phyloP scores from a whole-genome alignment of 2,329 filamentous ascomycete genomes.

The Cordyceps militaris region DNA sequence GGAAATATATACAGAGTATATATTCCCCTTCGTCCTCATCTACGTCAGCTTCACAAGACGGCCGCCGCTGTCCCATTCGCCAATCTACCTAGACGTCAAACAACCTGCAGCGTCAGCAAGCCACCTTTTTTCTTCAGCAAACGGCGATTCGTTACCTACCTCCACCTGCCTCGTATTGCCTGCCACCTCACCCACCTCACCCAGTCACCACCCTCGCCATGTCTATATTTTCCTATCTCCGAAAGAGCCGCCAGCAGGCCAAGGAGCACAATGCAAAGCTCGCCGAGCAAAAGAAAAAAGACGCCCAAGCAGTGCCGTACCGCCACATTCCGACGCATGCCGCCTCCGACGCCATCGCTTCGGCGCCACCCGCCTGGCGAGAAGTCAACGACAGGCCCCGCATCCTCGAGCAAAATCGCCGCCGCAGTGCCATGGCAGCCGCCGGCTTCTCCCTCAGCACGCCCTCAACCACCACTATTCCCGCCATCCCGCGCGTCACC shows the following conservation, averaged over 20 bases:
- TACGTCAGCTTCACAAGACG: background rate
- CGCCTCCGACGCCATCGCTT: conserved; percentile 48
- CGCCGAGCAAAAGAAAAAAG: conserved; percentile 39
- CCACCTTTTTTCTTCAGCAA: background rate
- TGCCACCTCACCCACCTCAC: no score
- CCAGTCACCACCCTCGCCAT: conserved; percentile 28
- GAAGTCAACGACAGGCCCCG: conserved; percentile 36
- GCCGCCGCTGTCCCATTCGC: background rate
- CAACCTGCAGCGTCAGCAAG: background rate
- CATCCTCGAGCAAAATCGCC: conserved; percentile 44
- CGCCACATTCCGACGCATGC: conserved; percentile 57
- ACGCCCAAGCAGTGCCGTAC: conserved; percentile 39
- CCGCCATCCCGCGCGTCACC: conserved; percentile 35
- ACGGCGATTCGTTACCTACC: background rate
- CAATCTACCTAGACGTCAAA: background rate
- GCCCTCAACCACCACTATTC: conserved; percentile 14
- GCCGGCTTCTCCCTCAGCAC: conserved; percentile 32
- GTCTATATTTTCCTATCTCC: conserved; percentile 52
- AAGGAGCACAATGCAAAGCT: conserved; percentile 46
- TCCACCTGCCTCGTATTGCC: background rate
- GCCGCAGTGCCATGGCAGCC: conserved; percentile 41
- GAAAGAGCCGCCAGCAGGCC: conserved; percentile 44
- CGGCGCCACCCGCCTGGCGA: conserved; percentile 46
- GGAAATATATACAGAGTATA: background rate
- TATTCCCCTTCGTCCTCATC: background rate